These are phyloP conservation scores for Globisporangium middletonii DNA, from an alignment of 352 stramenopile species.

Conservation along the genomic window DNA sequence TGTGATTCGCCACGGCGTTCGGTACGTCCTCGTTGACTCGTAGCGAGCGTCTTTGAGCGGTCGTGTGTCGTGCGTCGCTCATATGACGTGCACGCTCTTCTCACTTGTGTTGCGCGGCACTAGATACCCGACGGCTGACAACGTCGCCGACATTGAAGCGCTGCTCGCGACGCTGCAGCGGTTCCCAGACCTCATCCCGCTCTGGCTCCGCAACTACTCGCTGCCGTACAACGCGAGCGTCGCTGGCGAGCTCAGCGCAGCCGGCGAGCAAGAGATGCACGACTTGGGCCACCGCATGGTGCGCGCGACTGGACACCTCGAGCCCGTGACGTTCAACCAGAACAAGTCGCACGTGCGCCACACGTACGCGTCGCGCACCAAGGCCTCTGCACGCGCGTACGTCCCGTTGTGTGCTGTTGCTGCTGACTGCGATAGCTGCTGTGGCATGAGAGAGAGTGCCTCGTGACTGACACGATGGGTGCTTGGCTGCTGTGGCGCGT, in stretches of 20 bases:
- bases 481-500: background rate
- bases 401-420: background rate
- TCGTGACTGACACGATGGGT: background rate
- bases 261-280: constrained; percentile 32
- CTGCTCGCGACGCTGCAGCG: constrained; percentile 36
- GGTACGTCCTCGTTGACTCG: constrained; percentile 17
- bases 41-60: background rate
- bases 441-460: background rate
- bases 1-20: constrained; percentile 53
- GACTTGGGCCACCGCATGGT: constrained; percentile 26
- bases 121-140: constrained; percentile 47
- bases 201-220: constrained; percentile 59
- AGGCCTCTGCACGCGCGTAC: constrained; percentile 52
- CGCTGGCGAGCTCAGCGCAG: constrained; percentile 29
- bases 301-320: constrained; percentile 12
- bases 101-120: background rate
- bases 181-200: constrained; percentile 27
- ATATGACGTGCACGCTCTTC: background rate
- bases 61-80: no score
- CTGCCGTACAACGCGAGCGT: constrained; percentile 63
- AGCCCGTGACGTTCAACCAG: constrained; percentile 22
- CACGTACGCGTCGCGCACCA: constrained; percentile 45
- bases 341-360: constrained; percentile 42
- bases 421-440: background rate
- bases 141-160: constrained; percentile 42